phyloP scores from a whole-genome alignment of 768 basidiomycete species.

The Tylopilus plumbeoviolaceoides region DNA sequence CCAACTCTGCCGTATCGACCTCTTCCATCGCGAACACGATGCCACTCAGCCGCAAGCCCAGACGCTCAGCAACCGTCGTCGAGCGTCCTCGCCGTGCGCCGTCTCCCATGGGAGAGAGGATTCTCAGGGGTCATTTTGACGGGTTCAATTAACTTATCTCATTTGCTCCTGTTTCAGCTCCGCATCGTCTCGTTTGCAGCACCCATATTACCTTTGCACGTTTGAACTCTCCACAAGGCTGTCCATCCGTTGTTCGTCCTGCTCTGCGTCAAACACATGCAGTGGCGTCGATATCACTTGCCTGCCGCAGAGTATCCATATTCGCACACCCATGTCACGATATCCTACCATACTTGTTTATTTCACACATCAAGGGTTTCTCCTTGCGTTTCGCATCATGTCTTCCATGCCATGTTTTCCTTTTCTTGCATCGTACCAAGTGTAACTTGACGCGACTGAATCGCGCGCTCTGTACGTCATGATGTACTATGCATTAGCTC shows the following conservation, averaged over 20 bases:
- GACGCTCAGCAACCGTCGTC: conserved; percentile 57
- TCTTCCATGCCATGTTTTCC: background rate
- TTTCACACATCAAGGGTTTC: conserved; percentile 3
- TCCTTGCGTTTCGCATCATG: conserved; percentile 6
- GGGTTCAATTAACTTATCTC: conserved; percentile 63
- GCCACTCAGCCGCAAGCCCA: conserved; percentile 34
- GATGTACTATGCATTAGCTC: conserved; percentile 18
- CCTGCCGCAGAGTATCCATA: conserved; percentile 4
- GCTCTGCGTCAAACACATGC: background rate
- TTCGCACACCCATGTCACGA: conserved; percentile 11
- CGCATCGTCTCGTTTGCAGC: background rate
- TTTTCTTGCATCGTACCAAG: background rate
- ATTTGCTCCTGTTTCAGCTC: background rate
- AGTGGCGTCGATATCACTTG: conserved; percentile 11
- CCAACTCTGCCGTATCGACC: conserved; percentile 44
- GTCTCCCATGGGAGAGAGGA: conserved; percentile 88
- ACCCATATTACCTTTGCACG: conserved; percentile 4
- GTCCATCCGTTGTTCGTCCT: conserved; percentile 1
- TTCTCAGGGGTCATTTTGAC: conserved; percentile 88
- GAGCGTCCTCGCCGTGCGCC: conserved; percentile 63
- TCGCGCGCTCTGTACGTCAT: conserved; percentile 3
- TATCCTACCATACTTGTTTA: conserved; percentile 21
- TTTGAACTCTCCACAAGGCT: background rate
- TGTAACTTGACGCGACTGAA: background rate
- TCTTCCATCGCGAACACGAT: conserved; percentile 12